A percentile compares a stretch with the other conserved stretches of the same genome.
These are phyloP conservation scores for Ascochyta lentis DNA, from an alignment of 2,329 filamentous ascomycete species.

Conservation along the genomic window DNA sequence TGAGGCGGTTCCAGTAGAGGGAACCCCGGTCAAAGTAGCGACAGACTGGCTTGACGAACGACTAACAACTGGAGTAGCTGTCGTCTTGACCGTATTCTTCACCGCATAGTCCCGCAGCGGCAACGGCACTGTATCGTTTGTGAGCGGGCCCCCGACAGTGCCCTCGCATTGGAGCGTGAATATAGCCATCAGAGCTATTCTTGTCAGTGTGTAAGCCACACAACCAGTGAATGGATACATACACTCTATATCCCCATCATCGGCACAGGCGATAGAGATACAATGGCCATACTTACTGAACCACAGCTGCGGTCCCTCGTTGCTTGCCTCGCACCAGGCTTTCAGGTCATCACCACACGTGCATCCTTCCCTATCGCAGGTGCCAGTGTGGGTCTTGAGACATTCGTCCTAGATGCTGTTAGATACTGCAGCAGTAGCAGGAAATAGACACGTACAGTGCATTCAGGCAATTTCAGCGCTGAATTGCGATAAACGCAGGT, in stretches of 20 bases:
- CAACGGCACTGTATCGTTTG: not conserved
- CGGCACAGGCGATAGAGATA: not conserved
- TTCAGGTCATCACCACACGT: conserved; percentile 4
- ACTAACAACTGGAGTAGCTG: too few species aligned
- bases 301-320: not conserved
- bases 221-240: not conserved
- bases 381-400: not conserved
- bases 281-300: conserved; percentile 1
- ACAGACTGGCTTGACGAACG: not conserved
- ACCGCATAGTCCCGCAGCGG: not conserved
- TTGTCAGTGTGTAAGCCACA: not conserved
- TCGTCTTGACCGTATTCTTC: not conserved
- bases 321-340: conserved; percentile 3
- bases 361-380: not conserved
- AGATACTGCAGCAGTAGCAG: not conserved
- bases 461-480: not conserved
- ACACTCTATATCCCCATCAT: conserved; percentile 6
- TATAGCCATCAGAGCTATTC: not conserved
- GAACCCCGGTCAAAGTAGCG: not conserved
- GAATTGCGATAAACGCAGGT: not conserved
- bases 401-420: not conserved
- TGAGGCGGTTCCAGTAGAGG: not conserved
- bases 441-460: not conserved
- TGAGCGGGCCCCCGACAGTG: conserved; percentile 1
- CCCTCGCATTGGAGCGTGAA: conserved; percentile 3